These are phyloP conservation scores for Xanthoconium stramineum DNA, from an alignment of 768 basidiomycete species.

Conservation along the genomic window DNA sequence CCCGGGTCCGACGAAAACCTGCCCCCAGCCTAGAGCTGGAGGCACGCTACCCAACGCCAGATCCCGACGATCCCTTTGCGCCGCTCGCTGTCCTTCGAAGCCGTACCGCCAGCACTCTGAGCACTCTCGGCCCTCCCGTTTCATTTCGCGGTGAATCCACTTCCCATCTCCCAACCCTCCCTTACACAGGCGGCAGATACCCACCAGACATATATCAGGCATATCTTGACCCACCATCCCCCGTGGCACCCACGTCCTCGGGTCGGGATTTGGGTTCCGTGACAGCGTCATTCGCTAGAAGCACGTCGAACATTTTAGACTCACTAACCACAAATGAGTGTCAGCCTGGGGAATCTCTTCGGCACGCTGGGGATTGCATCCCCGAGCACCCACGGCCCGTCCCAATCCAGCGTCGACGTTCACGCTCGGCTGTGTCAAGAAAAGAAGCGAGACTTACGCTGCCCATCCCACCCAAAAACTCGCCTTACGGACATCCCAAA, in stretches of 20 bases:
- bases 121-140: constrained; percentile 25
- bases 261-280: constrained; percentile 3
- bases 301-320: constrained; percentile 19
- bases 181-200: constrained; percentile 32
- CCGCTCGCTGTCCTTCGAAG: constrained; percentile 63
- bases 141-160: constrained; percentile 31
- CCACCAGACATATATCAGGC: constrained; percentile 33
- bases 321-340: constrained; percentile 5
- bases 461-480: constrained; percentile 26
- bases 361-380: constrained; percentile 6
- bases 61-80: constrained; percentile 68
- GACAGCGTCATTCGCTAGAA: constrained; percentile 24
- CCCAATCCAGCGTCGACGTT: constrained; percentile 32
- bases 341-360: constrained; percentile 12
- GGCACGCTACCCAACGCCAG: constrained; percentile 60
- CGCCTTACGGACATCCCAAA: constrained; percentile 31
- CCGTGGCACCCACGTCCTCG: constrained; percentile 10
- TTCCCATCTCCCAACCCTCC: constrained; percentile 29
- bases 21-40: constrained; percentile 50
- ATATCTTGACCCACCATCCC: constrained; percentile 14
- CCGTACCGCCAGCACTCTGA: constrained; percentile 46
- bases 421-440: constrained; percentile 32
- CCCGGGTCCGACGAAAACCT: constrained; percentile 48
- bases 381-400: constrained; percentile 10
- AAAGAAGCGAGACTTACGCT: constrained; percentile 28